A percentile compares a stretch with the other conserved stretches of the same genome.
Conservation (phyloP, 2,329 filamentous ascomycete genomes). For the Diaporthe nobilis region DNA sequence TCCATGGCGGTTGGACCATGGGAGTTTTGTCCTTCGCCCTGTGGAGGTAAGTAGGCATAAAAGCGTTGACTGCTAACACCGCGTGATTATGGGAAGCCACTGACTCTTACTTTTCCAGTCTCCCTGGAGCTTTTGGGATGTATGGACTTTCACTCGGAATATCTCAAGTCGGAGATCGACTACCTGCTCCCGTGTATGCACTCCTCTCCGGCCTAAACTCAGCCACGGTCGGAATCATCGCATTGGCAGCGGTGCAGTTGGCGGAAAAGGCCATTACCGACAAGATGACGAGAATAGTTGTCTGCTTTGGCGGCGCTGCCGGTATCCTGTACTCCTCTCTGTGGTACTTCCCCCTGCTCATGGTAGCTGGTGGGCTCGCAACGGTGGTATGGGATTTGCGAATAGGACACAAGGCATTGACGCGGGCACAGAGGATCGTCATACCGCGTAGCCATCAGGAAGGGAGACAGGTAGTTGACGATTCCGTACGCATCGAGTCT, state of each 20-base stretch:
- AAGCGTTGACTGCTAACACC: neutral
- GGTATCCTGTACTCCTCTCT: conserved; percentile 79
- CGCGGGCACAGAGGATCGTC: neutral
- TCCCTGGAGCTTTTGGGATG: conserved; percentile 81
- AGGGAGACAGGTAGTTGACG: neutral
- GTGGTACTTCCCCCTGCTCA: conserved; percentile 81
- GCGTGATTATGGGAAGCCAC: neutral
- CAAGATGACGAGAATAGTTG: neutral
- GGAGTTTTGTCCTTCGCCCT: neutral
- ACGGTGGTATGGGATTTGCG: conserved; percentile 70
- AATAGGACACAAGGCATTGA: neutral
- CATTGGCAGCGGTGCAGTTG: neutral
- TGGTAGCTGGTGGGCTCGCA: conserved; percentile 66
- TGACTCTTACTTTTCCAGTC: conserved; percentile 53
- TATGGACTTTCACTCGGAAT: conserved; percentile 77
- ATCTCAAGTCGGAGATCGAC: conserved; percentile 67
- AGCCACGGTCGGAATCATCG: conserved; percentile 70
- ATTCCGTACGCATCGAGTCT: neutral
- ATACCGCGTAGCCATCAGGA: neutral
- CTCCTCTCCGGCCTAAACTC: conserved; percentile 80
- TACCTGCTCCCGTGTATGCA: conserved; percentile 76
- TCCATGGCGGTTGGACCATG: conserved; percentile 6
- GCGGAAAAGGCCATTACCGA: conserved; percentile 10
- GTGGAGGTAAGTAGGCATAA: neutral
- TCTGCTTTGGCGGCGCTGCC: neutral